A percentile compares a stretch with the other conserved stretches of the same genome.
Evolutionary conservation across 2,329 filamentous ascomycete genomes (phyloP).

Genomic region (Cladosporium colombiae): DNA sequence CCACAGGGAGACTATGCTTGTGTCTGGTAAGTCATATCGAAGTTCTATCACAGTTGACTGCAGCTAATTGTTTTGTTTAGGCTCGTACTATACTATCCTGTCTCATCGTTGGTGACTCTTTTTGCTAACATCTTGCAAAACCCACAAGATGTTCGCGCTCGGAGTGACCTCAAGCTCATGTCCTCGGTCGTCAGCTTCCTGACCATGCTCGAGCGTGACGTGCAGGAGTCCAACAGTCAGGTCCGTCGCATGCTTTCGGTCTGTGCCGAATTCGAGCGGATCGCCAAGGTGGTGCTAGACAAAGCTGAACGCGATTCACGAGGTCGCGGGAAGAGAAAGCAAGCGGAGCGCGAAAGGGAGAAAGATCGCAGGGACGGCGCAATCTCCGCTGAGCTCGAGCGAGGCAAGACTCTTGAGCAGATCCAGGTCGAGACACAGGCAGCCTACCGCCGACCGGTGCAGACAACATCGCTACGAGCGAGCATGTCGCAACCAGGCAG

Average conservation of each 20-base stretch:
- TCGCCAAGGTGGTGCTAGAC: slow-evolving; percentile 86
- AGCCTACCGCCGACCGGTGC: slow-evolving; percentile 35
- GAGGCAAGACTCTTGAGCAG: slow-evolving; percentile 38
- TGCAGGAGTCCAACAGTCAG: slow-evolving; percentile 64
- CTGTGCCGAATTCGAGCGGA: slow-evolving; percentile 94
- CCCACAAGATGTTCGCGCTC: slow-evolving; percentile 81
- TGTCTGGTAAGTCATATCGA: slow-evolving; percentile 70
- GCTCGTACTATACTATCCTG: slow-evolving; percentile 95
- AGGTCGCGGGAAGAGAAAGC: slow-evolving; percentile 82
- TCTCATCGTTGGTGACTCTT: slow-evolving; percentile 88
- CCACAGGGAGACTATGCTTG: slow-evolving; percentile 92
- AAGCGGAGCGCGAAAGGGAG: slow-evolving; percentile 53
- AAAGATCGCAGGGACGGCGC: slow-evolving; percentile 32
- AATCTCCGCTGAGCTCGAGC: slow-evolving; percentile 32
- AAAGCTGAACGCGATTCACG: slow-evolving; percentile 84
- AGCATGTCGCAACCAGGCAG: slow-evolving; percentile 31
- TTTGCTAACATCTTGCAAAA: slow-evolving; percentile 98
- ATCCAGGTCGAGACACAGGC: slow-evolving; percentile 40
- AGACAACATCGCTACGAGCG: slow-evolving; percentile 35
- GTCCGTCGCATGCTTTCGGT: slow-evolving; percentile 92
- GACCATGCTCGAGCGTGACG: slow-evolving; percentile 80
- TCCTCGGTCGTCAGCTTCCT: slow-evolving; percentile 89
- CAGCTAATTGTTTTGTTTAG: slow-evolving; percentile 37
- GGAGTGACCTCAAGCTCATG: slow-evolving; percentile 89
- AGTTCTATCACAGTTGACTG: neutral